Evolutionary conservation across 176 grass and related monocot species (phyloP), one percentile per base, ranked within the genome.

Genomic region (Oropetium thomaeum): DNA sequence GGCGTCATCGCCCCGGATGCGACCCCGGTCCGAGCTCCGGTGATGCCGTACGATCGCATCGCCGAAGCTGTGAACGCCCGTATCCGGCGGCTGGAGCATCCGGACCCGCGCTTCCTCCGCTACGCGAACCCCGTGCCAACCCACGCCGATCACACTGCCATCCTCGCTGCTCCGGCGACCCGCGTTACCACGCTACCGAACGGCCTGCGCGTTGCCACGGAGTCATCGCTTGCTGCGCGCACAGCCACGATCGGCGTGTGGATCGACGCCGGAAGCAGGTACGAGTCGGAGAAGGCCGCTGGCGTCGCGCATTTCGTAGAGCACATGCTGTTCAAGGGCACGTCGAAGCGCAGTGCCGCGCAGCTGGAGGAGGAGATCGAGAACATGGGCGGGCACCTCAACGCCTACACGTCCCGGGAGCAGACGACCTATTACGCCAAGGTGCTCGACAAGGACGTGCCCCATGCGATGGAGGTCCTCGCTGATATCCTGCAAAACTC

Each of bases 281-380:
- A 92, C 75, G 96, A 99, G 82, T 45, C 67, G 31, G 92, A 99
- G 33, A 64, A 87, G 31, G 80, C 87, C 1, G 87, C 84, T n/a
- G 96, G 96, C 70, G 90, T 93, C n/a, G 96, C 96, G n/a, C 96
- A 99, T 70, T 99, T 99, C 80, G 51, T 99, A 8, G 96, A 99
- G 89, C 96, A 99, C 82, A 99, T 99, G 96, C 87, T 99, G 43
- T 99, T 99, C 82, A 99, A 95, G 75, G 96, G 96, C 31, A 99
- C 96, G 2, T 87, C 75, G 10, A 71, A 62, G 5, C 91, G 91
- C 40, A 83, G 83, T 20, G 87, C 88, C 0, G 81, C 68, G 9
- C 91, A 92, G 41, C 84, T 99, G 38, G 96, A 99, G 84, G 80
- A 88, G 87, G 96, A 99, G 87, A 95, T 99, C 76, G 96, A 95